A percentile compares a stretch with the other conserved stretches of the same genome.
Conservation (phyloP, 2,329 filamentous ascomycete species). For the Rosellinia necatrix region DNA sequence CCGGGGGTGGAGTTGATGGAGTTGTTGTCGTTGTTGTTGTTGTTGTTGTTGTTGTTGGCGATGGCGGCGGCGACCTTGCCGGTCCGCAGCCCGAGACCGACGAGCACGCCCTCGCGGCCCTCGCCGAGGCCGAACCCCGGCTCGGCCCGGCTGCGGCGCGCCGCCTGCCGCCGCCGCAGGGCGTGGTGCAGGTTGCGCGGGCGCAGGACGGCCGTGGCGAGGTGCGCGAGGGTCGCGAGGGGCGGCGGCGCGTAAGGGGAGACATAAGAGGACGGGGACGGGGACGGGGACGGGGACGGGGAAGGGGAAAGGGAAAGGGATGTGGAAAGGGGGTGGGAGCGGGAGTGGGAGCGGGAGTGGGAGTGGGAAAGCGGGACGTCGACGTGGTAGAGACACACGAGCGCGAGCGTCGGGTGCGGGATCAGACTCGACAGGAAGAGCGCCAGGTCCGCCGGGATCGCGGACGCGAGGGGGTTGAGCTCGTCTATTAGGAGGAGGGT, state of each 20-base stretch:
- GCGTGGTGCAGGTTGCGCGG: slow-evolving; percentile 75
- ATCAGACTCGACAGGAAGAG: slow-evolving; percentile 72
- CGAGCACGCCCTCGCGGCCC: slow-evolving; percentile 75
- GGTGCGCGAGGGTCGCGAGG: slow-evolving; percentile 74
- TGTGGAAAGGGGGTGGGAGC: slow-evolving; percentile 59
- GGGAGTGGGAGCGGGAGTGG: slow-evolving; percentile 33
- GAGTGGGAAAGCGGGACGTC: slow-evolving; percentile 68
- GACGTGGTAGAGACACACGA: slow-evolving; percentile 80
- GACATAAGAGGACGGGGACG: too few relatives aligned
- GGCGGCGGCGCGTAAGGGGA: slow-evolving; percentile 68
- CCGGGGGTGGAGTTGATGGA: too few relatives aligned
- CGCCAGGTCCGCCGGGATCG: slow-evolving; percentile 61
- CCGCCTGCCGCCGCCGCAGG: slow-evolving; percentile 73
- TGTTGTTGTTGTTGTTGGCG: too few relatives aligned
- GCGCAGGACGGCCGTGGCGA: slow-evolving; percentile 85
- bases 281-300: slow-evolving; percentile 37
- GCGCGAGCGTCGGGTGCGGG: slow-evolving; percentile 68
- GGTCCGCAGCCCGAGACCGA: slow-evolving; percentile 60
- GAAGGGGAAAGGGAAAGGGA: slow-evolving; percentile 76
- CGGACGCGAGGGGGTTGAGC: slow-evolving; percentile 67
- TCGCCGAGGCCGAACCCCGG: slow-evolving; percentile 81
- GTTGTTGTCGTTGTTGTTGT: too few relatives aligned
- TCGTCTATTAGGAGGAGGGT: slow-evolving; percentile 80
- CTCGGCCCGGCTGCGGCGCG: slow-evolving; percentile 73
- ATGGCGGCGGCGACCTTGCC: slow-evolving; percentile 33